Base-by-base conservation (phyloP, 495 filamentous ascomycete genomes). In the Talaromyces trachyspermus region DNA sequence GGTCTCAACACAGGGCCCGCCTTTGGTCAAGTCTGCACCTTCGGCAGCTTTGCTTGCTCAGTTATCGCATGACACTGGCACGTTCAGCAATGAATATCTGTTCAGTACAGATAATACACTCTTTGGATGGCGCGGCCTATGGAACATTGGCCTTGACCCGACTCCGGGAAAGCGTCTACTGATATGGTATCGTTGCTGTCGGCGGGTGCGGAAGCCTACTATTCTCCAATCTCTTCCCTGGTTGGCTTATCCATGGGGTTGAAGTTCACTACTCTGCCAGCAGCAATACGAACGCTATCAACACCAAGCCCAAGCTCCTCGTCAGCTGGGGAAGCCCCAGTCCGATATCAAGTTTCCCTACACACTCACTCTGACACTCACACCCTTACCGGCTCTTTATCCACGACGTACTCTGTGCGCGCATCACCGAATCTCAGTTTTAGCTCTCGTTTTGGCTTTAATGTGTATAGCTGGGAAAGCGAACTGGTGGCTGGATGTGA, bases 391-490 rank as follows among this genome's bases (percentile, higher is more conserved):
- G 92, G 92, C 23, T 94, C 84, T 49, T 70, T 97, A 43, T 89
- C 84, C 35, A 84, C 87, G 22, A 94, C 83, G 5, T 98, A 97
- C 55, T 87, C 92, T 11, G 83, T 95, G 10, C 81, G 85, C 54
- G 92, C 91, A 5, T 84, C 85, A 17, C 79, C 76, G 10, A 79
- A 88, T 49, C 77, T 92, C 43, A 82, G 88, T 1, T 78, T 98
- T 38, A 91, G 89, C 49, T 89, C 88, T 24, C 79, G 84, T 32
- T 91, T 97, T 68, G 88, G 92, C 52, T 98, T 97, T 62, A 98
- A 98, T 59, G 88, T 95, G 42, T 96, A 95, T 68, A 94, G 86
- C 56, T 98, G 95, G 69, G 92, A 97, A 68, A 95, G 88, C 59
- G 89, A 94, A 29, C 77, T 95, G 70, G 83, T 85, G 32, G 72